Evolutionary conservation across 1,284 basidiomycete genomes (phyloP), one percentile per base, ranked within the genome.

Genomic region (Microbotryum saponariae): DNA sequence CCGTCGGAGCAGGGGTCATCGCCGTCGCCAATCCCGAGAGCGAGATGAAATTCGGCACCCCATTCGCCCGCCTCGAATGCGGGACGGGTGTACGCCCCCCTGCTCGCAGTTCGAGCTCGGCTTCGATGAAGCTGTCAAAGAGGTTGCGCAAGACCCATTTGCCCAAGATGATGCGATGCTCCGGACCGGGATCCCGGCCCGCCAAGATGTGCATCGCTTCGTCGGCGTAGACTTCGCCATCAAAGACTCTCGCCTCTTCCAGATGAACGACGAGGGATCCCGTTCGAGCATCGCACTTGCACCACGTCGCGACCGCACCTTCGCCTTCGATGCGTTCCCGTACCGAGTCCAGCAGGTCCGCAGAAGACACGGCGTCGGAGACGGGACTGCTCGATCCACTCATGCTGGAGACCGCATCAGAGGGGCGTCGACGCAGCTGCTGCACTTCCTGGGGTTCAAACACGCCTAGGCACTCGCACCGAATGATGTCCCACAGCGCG

Each of bases 191-290:
- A 42, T 42, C 12, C 3, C 12, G 12, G 37, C 5, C 37, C 37
- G 16, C 37, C 16, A 18, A 42, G 37, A 18, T 18, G 84, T 82
- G 54, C 56, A 56, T 63, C 85, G 84, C 76, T 62, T 98, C 94
- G 74, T 97, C 93, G 4, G 88, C 85, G 73, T 96, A 97, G 4
- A 94, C 85, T 77, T 98, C 96, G 12, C 90, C 89, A 64, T 97
- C 92, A 74, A 97, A 97, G 68, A 87, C 90, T 53, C 82, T 78
- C 6, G 73, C 74, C 70, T 96, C 90, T 60, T 84, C 88, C 49
- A 98, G 73, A 77, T 97, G 91, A 4, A 98, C 84, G 0, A 86
- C 87, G 63, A 99, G 79, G 42, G 89, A 83, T 2, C 94, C 94
- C 21, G 86, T 85, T 75, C 89, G 87, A 6, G 91, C 94, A 74